These are phyloP conservation scores for Cladosporium sp. DNA, from an alignment of 2,329 filamentous ascomycete genomes.

Conservation along the genomic window DNA sequence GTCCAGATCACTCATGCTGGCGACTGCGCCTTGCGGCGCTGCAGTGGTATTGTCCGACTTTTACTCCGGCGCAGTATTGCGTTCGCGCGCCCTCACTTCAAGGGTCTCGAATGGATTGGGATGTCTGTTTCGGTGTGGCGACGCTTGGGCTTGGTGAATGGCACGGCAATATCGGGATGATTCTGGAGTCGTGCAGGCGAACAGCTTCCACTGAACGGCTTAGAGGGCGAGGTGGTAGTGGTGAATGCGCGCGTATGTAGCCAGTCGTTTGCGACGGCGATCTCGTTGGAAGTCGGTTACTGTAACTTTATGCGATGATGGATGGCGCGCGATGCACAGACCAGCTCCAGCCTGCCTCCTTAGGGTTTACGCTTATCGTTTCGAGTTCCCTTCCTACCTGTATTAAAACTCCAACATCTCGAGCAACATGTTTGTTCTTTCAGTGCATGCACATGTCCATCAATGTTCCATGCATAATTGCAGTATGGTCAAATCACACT, in stretches of 20 bases:
- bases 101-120: background rate
- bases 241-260: background rate
- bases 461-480: background rate
- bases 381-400: background rate
- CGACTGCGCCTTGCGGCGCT: conserved; percentile 18
- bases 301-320: conserved; percentile 9
- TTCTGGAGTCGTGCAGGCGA: background rate
- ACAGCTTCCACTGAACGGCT: background rate
- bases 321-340: background rate
- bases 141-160: background rate
- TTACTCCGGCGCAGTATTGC: background rate
- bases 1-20: conserved; percentile 88
- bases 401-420: too few relatives aligned
- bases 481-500: background rate
- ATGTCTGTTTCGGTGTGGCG: background rate
- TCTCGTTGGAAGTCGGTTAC: background rate
- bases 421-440: background rate
- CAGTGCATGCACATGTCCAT: background rate
- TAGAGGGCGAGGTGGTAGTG: background rate
- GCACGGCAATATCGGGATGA: background rate
- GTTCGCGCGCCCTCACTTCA: background rate
- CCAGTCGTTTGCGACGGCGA: conserved; percentile 3
- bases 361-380: background rate
- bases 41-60: conserved; percentile 6
- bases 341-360: background rate